These are phyloP conservation scores for Russula foetens DNA, from an alignment of 768 basidiomycete species.

Conservation along the genomic window DNA sequence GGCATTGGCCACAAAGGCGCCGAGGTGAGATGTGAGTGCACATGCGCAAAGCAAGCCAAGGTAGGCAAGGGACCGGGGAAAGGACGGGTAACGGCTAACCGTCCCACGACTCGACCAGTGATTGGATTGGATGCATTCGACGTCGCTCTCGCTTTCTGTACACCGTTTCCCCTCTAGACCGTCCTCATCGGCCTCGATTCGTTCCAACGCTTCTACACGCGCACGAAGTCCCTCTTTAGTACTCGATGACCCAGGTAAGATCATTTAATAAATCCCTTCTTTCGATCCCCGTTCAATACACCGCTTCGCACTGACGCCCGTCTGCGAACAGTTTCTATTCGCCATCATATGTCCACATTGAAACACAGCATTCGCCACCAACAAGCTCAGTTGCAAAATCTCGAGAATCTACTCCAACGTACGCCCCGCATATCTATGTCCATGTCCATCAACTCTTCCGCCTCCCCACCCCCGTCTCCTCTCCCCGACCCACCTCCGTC, in stretches of 20 bases:
- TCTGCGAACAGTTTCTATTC: conserved; percentile 49
- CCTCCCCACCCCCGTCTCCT: conserved; percentile 33
- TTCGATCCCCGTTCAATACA: background rate
- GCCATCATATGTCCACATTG: conserved; percentile 72
- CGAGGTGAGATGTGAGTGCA: no score
- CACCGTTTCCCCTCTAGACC: conserved; percentile 9
- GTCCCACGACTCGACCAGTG: background rate
- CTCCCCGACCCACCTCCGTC: conserved; percentile 10
- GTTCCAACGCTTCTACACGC: conserved; percentile 7
- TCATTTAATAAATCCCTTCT: background rate
- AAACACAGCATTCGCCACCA: conserved; percentile 80
- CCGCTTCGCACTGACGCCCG: background rate
- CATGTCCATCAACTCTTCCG: conserved; percentile 39
- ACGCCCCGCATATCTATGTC: conserved; percentile 60
- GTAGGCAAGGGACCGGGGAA: background rate
- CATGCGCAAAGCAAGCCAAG: no score
- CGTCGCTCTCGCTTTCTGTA: background rate
- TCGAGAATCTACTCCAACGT: conserved; percentile 61
- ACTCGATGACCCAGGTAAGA: conserved; percentile 19
- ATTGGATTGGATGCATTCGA: conserved; percentile 3
- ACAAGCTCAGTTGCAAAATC: conserved; percentile 64
- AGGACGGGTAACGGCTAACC: background rate
- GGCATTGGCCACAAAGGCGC: background rate
- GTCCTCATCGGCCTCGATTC: conserved; percentile 10
- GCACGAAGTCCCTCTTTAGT: conserved; percentile 15